These are phyloP conservation scores for Penicillium psychrosexuale DNA, from an alignment of 2,329 filamentous ascomycete genomes.

Conservation along the genomic window DNA sequence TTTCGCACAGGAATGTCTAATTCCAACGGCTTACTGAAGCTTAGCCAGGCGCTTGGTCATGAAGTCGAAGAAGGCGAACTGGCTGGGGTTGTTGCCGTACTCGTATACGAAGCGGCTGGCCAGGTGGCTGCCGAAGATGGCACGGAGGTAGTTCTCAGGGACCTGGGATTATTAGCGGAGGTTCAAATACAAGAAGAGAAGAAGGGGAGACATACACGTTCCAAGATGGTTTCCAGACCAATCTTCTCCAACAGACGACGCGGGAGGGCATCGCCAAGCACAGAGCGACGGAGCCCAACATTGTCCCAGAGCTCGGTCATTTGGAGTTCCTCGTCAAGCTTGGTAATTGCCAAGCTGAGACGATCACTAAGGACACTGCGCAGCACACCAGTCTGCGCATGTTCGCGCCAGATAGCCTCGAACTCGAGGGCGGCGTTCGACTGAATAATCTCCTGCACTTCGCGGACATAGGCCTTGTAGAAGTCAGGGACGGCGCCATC, in stretches of 20 bases:
- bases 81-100: conserved; percentile 85
- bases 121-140: conserved; percentile 94
- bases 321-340: conserved; percentile 92
- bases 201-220: conserved; percentile 58
- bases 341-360: conserved; percentile 89
- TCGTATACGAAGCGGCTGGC: conserved; percentile 96
- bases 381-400: conserved; percentile 73
- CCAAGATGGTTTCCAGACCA: conserved; percentile 80
- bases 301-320: conserved; percentile 89
- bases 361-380: conserved; percentile 89
- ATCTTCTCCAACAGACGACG: conserved; percentile 82
- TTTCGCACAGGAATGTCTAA: conserved; percentile 3
- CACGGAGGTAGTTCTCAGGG: conserved; percentile 84
- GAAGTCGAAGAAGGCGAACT: conserved; percentile 98
- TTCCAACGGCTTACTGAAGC: conserved; percentile 22
- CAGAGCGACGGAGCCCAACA: conserved; percentile 68
- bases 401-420: conserved; percentile 96
- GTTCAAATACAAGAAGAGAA: not conserved
- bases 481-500: conserved; percentile 79
- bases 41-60: conserved; percentile 40
- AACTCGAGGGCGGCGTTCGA: conserved; percentile 92
- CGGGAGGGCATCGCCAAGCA: conserved; percentile 82
- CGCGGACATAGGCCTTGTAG: conserved; percentile 88
- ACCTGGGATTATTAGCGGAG: conserved; percentile 51
- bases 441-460: conserved; percentile 86